Evolutionary conservation across 805 yeast species (phyloP).

Genomic region (Torulaspora gathmanii): DNA sequence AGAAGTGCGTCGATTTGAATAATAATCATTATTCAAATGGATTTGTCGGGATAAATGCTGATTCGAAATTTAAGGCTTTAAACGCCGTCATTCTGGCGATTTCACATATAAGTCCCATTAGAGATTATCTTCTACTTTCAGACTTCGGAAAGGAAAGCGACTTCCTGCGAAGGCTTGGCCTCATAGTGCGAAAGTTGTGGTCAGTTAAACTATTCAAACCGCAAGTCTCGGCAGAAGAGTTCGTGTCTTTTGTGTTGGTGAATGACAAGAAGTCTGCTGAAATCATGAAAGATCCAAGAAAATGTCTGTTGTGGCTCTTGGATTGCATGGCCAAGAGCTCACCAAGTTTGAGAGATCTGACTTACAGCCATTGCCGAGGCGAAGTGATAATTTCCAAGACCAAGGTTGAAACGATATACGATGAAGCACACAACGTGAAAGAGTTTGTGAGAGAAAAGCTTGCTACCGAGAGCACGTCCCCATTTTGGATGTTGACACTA

Average conservation of each 20-base stretch:
- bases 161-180: constrained; percentile 43
- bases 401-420: constrained; percentile 25
- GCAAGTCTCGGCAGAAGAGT: constrained; percentile 65
- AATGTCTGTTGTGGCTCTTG: constrained; percentile 56
- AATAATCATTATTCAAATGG: constrained; percentile 54
- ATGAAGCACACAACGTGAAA: constrained; percentile 21
- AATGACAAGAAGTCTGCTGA: constrained; percentile 43
- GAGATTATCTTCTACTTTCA: constrained; percentile 43
- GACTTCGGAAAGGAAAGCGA: constrained; percentile 26
- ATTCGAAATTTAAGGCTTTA: constrained; percentile 46
- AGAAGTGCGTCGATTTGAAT: constrained; percentile 40
- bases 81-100: constrained; percentile 55
- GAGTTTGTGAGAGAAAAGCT: constrained; percentile 20
- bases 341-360: constrained; percentile 26
- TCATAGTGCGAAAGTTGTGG: constrained; percentile 59
- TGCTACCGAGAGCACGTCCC: constrained; percentile 14
- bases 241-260: constrained; percentile 46
- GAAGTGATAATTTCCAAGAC: constrained; percentile 38
- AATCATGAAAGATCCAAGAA: constrained; percentile 48
- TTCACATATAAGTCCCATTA: constrained; percentile 47
- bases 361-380: constrained; percentile 50
- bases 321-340: constrained; percentile 40
- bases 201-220: constrained; percentile 51
- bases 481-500: constrained; percentile 42
- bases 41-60: constrained; percentile 52